Evolutionary conservation across 202 grass and related monocot genomes (phyloP).

Genomic region (Schoenoplectus tabernaemontani): DNA sequence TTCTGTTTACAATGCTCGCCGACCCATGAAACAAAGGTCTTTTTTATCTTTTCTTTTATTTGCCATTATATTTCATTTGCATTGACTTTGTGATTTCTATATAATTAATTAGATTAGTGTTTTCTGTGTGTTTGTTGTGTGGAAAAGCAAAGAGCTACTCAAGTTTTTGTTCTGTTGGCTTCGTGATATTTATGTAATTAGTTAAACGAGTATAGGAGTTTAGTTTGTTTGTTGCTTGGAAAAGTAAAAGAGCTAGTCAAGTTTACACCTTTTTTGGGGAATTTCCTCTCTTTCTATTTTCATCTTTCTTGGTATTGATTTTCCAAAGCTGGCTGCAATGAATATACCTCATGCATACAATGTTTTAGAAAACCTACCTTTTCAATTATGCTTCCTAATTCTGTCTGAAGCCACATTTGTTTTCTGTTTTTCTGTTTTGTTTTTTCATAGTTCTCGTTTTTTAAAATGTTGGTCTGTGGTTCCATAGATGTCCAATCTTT

Average conservation of each 20-base stretch:
- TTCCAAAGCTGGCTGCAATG: not conserved
- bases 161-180: too few relatives aligned
- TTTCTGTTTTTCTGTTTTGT: not conserved
- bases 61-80: not conserved
- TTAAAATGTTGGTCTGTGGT: not conserved
- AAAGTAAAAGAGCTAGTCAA: not conserved
- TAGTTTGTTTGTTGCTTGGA: not conserved
- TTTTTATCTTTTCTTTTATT: not conserved
- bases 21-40: constrained; percentile 96
- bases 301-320: not conserved
- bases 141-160: too few relatives aligned
- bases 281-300: not conserved
- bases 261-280: not conserved
- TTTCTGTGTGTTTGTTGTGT: too few relatives aligned
- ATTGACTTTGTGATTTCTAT: not conserved
- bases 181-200: too few relatives aligned
- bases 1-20: constrained; percentile 89
- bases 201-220: not conserved
- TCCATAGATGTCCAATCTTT: not conserved
- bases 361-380: not conserved
- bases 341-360: not conserved
- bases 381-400: not conserved
- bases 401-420: too few relatives aligned
- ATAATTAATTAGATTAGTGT: too few relatives aligned
- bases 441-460: not conserved